Percentiles rank a stretch among this genome's conserved stretches.
Conservation (phyloP, 2,329 filamentous ascomycete species). For the Microcera coccophila region DNA sequence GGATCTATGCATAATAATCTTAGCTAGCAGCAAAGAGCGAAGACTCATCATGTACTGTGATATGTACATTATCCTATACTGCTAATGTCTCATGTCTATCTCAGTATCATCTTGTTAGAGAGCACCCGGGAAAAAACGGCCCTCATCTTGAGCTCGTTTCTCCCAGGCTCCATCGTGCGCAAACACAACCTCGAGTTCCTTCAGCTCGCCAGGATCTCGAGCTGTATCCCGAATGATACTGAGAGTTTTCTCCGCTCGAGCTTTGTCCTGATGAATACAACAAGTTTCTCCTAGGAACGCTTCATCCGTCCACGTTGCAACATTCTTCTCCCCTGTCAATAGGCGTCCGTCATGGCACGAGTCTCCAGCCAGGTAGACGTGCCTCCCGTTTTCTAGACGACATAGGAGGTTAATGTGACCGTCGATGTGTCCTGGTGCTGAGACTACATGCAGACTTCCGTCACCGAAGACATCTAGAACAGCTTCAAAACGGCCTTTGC, state of each 20-base stretch:
- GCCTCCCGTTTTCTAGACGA: slow-evolving; percentile 2
- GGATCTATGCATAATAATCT: too few relatives aligned
- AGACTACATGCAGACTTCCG: slow-evolving; percentile 6
- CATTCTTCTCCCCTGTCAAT: slow-evolving; percentile 6
- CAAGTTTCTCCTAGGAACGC: not conserved
- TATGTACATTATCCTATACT: too few relatives aligned
- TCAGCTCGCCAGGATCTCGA: not conserved
- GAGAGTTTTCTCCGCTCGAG: slow-evolving; percentile 4
- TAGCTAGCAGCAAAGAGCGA: too few relatives aligned
- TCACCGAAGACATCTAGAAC: slow-evolving; percentile 9
- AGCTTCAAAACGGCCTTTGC: slow-evolving; percentile 1
- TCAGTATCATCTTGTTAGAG: not conserved
- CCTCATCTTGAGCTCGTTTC: not conserved
- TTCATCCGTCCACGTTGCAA: slow-evolving; percentile 8
- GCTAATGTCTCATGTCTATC: too few relatives aligned
- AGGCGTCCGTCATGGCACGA: slow-evolving; percentile 8
- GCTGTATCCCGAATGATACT: not conserved
- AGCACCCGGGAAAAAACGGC: not conserved
- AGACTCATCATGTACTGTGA: too few relatives aligned
- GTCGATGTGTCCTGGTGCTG: slow-evolving; percentile 6
- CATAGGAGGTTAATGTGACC: slow-evolving; percentile 11
- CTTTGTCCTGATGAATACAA: slow-evolving; percentile 7
- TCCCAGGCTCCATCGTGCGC: slow-evolving; percentile 12
- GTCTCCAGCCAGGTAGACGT: slow-evolving; percentile 11
- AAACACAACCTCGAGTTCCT: slow-evolving; percentile 8